A percentile compares a stretch with the other conserved stretches of the same genome.
phyloP scores from a whole-genome alignment of 345 rosid species.

The Laguncularia racemosa region DNA sequence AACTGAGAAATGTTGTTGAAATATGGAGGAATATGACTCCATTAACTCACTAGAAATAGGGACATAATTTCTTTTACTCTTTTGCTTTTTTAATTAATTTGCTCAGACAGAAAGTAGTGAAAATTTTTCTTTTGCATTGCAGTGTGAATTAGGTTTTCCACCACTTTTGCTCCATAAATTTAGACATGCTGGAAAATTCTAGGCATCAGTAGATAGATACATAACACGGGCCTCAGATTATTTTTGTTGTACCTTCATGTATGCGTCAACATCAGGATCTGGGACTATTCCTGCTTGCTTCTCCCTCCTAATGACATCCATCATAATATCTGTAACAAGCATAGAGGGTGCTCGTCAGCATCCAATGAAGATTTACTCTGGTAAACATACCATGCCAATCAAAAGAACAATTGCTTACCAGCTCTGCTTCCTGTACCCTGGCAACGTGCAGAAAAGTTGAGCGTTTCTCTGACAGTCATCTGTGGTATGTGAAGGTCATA shows the following conservation, averaged over 20 bases:
- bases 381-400: no score
- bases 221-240: no score
- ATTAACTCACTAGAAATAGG: no score
- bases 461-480: slow-evolving; percentile 60
- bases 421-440: slow-evolving; percentile 49
- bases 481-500: slow-evolving; percentile 44
- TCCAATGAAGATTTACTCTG: not conserved
- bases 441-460: slow-evolving; percentile 49
- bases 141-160: no score
- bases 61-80: no score
- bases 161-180: no score
- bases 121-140: no score
- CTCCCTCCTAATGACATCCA: slow-evolving; percentile 17
- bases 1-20: not conserved
- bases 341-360: not conserved
- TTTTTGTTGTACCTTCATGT: slow-evolving; percentile 14
- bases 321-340: slow-evolving; percentile 8
- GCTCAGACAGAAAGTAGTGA: no score
- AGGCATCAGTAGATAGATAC: no score
- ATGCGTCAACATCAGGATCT: slow-evolving; percentile 13
- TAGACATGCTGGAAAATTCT: no score
- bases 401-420: slow-evolving; percentile 5
- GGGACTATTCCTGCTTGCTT: slow-evolving; percentile 17
- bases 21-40: no score
- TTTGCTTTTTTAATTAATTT: no score